Evolutionary conservation across 2,329 filamentous ascomycete species (phyloP).

Genomic region (Zasmidium cellare): DNA sequence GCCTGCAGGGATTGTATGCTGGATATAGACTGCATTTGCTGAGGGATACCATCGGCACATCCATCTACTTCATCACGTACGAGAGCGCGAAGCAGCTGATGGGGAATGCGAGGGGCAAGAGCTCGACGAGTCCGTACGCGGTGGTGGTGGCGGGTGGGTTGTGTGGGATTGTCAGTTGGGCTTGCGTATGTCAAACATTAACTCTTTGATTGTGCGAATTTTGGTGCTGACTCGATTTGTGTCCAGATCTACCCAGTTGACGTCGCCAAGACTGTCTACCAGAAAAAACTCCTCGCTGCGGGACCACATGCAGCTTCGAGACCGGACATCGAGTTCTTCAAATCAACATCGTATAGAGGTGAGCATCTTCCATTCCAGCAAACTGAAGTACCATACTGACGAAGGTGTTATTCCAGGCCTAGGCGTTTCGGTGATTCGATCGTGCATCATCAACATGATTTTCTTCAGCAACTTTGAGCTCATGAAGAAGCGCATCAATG

Average conservation of each 20-base stretch:
- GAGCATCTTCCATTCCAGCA: conserved; percentile 8
- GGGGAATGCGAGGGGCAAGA: conserved; percentile 70
- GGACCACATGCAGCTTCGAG: conserved; percentile 48
- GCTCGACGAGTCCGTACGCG: conserved; percentile 75
- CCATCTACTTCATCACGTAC: conserved; percentile 87
- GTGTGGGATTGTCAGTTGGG: conserved; percentile 83
- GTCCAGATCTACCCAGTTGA: conserved; percentile 67
- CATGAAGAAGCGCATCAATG: conserved; percentile 63
- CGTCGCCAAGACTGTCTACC: conserved; percentile 82
- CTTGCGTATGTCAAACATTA: conserved; percentile 65
- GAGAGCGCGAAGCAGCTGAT: conserved; percentile 82
- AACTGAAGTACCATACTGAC: background rate
- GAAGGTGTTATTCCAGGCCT: conserved; percentile 43
- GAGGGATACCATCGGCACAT: conserved; percentile 78
- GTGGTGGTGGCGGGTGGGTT: conserved; percentile 77
- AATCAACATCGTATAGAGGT: conserved; percentile 77
- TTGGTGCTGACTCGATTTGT: background rate
- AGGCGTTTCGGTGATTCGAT: conserved; percentile 79
- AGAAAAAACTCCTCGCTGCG: conserved; percentile 75
- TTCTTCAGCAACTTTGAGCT: conserved; percentile 90
- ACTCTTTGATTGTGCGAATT: background rate
- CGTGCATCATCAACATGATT: conserved; percentile 80
- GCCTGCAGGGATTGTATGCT: conserved; percentile 73
- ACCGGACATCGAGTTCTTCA: conserved; percentile 77
- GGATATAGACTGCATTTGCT: conserved; percentile 82